Base-by-base conservation (phyloP, 495 filamentous ascomycete genomes). In the Penicillium bialowiezense region DNA sequence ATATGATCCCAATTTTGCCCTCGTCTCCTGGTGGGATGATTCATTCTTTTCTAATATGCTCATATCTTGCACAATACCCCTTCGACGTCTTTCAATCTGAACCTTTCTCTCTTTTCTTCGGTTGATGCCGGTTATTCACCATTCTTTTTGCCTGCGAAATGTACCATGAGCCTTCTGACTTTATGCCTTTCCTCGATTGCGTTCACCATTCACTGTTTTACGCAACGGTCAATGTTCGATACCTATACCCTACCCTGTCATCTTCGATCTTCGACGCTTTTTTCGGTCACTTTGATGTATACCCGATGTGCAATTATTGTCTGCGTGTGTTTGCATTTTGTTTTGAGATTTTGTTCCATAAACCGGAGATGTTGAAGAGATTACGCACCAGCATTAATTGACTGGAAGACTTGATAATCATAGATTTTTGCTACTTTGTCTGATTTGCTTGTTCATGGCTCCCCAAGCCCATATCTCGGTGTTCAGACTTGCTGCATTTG, bases 11-110 rank as follows among this genome's bases (percentile, higher is more conserved):
- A 34, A 34, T 36, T 54, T 51, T 48, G 46, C 58, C 52, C 5
- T 61, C 50, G 50, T 64, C 60, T 52, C 60, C 60, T 13, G 60
- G 60, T 29, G 60, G 58, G 60, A 58, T 50, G 26, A 52, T 53
- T 32, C 29, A 9, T 24, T 23, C 39, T 50, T 44, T 26, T 21
- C 32, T 38, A 49, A 17, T 31, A 52, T 44, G 21, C 29, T 50
- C 46, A 51, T 34, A 37, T 15, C 51, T 44, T 50, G 52, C 58
- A 51, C 53, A 62, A 64, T 62, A 62, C 58, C 61, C 61, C 41
- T 29, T 24, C 39, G 32, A 52, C 55, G 37, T 33, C 21, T 52
- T 51, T 45, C 28, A 48, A 41, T 42, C 35, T 47, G 19, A 48
- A 40, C 23, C 29, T 21, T 10, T 44, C 17, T 18, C 24, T 21